phyloP scores from a whole-genome alignment of 805 yeast species.

The Kodamaea sagamina region DNA sequence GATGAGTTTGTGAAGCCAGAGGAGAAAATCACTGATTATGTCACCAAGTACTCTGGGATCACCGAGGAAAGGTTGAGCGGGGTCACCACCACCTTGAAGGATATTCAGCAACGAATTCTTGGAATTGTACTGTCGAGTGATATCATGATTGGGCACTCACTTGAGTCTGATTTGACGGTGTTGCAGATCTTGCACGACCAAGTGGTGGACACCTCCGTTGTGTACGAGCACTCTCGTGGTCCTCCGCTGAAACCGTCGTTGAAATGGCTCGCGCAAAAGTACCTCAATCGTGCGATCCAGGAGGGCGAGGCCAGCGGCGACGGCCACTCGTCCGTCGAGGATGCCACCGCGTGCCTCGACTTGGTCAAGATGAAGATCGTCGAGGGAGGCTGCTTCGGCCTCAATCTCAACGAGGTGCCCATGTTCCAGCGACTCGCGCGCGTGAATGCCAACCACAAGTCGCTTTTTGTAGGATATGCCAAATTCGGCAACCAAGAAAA shows the following conservation, averaged over 20 bases:
- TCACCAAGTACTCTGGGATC: slow-evolving; percentile 85
- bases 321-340: slow-evolving; percentile 84
- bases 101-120: slow-evolving; percentile 63
- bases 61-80: slow-evolving; percentile 63
- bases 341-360: slow-evolving; percentile 77
- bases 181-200: slow-evolving; percentile 69
- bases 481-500: slow-evolving; percentile 21
- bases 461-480: slow-evolving; percentile 28
- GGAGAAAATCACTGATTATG: slow-evolving; percentile 72
- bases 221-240: slow-evolving; percentile 80
- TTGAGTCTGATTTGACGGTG: slow-evolving; percentile 78
- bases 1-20: slow-evolving; percentile 81
- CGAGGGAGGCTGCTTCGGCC: slow-evolving; percentile 69
- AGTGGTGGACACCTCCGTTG: slow-evolving; percentile 77
- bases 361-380: slow-evolving; percentile 67
- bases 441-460: slow-evolving; percentile 13
- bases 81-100: slow-evolving; percentile 64
- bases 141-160: slow-evolving; percentile 83
- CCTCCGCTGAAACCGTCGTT: slow-evolving; percentile 79
- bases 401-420: slow-evolving; percentile 27
- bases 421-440: slow-evolving; percentile 15
- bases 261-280: slow-evolving; percentile 62
- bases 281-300: slow-evolving; percentile 64
- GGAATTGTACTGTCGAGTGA: slow-evolving; percentile 55
- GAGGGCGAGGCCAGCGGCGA: slow-evolving; percentile 54